Conservation (phyloP, 148 eudicot species). For the Spergularia bocconei region DNA sequence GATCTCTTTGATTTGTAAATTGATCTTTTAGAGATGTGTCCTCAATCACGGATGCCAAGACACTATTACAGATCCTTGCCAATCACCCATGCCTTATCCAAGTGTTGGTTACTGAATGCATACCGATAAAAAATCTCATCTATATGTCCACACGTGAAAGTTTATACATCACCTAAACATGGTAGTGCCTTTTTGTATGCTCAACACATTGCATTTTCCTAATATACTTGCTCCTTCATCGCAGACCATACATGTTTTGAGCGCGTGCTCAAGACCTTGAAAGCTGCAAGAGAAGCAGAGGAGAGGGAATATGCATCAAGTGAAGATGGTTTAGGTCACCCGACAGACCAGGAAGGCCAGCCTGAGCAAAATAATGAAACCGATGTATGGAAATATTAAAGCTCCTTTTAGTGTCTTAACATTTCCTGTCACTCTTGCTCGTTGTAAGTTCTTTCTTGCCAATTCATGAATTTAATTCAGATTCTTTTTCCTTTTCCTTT, state of each 20-base stretch:
- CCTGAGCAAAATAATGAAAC: conserved; percentile 8
- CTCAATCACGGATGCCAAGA: not conserved
- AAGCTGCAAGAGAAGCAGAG: conserved; percentile 12
- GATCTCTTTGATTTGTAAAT: no score
- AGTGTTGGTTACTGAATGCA: no score
- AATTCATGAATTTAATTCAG: not conserved
- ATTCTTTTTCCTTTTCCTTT: not conserved
- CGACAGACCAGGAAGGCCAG: conserved; percentile 3
- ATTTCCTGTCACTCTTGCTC: not conserved
- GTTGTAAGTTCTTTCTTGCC: not conserved
- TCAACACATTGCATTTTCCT: not conserved
- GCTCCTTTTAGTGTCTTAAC: not conserved
- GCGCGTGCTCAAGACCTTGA: conserved; percentile 18
- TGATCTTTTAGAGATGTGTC: not conserved
- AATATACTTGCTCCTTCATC: not conserved
- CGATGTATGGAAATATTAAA: not conserved
- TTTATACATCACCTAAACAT: no score
- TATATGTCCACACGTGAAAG: no score
- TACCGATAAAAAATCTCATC: no score
- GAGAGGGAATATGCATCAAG: conserved; percentile 9
- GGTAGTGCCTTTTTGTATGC: no score
- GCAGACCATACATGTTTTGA: conserved; percentile 20
- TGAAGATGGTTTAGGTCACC: not conserved
- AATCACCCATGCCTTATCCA: no score
- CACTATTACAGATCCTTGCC: not conserved